Conservation (phyloP, 441 rosid species). For the Bruguiera hainesii region DNA sequence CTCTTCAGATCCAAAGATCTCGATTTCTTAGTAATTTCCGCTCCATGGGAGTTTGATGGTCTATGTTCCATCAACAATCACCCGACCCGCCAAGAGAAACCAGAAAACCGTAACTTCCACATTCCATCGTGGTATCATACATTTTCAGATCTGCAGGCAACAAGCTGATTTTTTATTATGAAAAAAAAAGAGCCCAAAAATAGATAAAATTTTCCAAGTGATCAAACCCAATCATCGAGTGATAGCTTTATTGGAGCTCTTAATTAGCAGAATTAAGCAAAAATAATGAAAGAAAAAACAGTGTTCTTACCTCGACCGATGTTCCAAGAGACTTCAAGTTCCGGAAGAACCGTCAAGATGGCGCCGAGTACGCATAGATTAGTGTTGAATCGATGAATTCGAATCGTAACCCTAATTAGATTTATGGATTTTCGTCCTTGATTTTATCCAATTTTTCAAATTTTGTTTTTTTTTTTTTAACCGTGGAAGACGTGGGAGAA, state of each 20-base stretch:
- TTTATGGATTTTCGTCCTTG: constrained; percentile 30
- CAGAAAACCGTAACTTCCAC: constrained; percentile 43
- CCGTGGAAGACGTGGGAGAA: constrained; percentile 43
- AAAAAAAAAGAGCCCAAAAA: constrained; percentile 18
- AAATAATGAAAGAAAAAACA: constrained; percentile 16
- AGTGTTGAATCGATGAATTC: constrained; percentile 39
- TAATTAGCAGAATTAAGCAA: constrained; percentile 18
- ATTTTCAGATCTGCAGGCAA: constrained; percentile 67
- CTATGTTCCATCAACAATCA: constrained; percentile 78
- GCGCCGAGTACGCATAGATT: constrained; percentile 26
- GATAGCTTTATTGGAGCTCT: background rate
- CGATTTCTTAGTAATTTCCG: constrained; percentile 64
- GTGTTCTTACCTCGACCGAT: constrained; percentile 44
- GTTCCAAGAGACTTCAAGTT: constrained; percentile 30
- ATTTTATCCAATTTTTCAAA: constrained; percentile 33
- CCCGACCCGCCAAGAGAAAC: constrained; percentile 44
- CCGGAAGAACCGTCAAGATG: constrained; percentile 37
- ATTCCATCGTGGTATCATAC: constrained; percentile 35
- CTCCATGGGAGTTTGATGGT: constrained; percentile 62
- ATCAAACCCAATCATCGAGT: constrained; percentile 25
- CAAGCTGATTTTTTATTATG: constrained; percentile 22
- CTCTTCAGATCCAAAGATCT: constrained; percentile 93
- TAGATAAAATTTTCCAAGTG: constrained; percentile 4
- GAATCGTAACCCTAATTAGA: constrained; percentile 42
- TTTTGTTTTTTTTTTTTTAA: constrained; percentile 13